Base-by-base conservation (phyloP, 1,284 basidiomycete genomes). In the Ganoderma sinense region DNA sequence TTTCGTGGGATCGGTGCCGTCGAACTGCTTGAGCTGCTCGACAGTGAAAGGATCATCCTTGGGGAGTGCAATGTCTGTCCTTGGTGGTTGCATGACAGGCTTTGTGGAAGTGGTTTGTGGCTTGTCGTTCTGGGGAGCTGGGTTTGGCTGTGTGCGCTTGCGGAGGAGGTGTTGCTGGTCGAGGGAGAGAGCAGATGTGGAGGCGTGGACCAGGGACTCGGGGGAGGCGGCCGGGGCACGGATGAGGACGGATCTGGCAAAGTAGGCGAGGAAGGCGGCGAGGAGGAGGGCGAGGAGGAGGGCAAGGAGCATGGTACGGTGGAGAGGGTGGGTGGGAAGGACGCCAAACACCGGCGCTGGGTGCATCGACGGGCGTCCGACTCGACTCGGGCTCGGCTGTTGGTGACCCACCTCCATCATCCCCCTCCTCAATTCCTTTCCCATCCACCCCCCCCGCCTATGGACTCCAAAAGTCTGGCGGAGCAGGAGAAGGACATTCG, bases 21-120 rank as follows among this genome's bases (percentile, higher is more conserved):
- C 89, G 78, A 84, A 96, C 76, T 85, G 76, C 67, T 85, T 89
- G 71, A 97, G 85, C 76, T 93, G 82, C 69, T 88, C 89, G 26
- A 86, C 82, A 0, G 92, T 94, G 82, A 89, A 92, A 0, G 92
- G 91, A 78, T 94, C 91, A 75, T 94, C 86, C 78, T 92, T 94
- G 33, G 95, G 94, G 3, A 93, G 91, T 31, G 84, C 85, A 63
- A 96, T 86, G 76, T 93, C 87, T 4, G 80, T 79, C 75, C 83
- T 80, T 48, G 90, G 82, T 18, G 91, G 77, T 75, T 92, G 90
- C 92, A 94, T 94, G 79, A 93, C 88, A 26, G 87, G 85, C 80
- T 89, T 90, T 13, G 86, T 84, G 7, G 61, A 61, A 8, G 59
- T 48, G 18, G 61, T 48, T 69, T 84, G 75, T 26, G 72, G 41